Evolutionary conservation across 2,329 filamentous ascomycete species (phyloP).

Genomic region (Claviceps pazoutovae): DNA sequence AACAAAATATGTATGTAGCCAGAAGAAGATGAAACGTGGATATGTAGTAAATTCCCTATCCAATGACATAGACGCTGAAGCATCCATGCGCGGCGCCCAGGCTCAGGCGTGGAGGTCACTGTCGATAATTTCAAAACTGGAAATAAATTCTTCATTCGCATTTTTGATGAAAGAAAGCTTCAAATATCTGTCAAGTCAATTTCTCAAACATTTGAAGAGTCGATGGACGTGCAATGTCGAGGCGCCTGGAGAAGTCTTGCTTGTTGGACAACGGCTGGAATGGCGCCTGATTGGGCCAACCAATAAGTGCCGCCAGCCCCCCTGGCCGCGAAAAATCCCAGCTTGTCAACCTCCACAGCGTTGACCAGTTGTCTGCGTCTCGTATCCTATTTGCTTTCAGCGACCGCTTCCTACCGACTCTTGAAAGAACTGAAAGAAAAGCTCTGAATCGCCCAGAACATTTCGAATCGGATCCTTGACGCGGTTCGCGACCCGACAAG

Average conservation of each 20-base stretch:
- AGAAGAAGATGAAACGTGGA: no score
- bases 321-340: slow-evolving; percentile 6
- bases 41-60: no score
- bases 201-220: neutral
- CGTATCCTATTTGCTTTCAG: neutral
- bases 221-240: neutral
- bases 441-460: neutral
- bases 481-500: neutral
- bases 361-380: neutral
- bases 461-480: neutral
- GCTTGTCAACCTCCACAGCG: slow-evolving; percentile 5
- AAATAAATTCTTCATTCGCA: neutral
- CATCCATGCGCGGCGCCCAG: neutral
- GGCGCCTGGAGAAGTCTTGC: neutral
- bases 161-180: neutral
- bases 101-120: neutral
- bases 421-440: neutral
- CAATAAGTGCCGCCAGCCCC: slow-evolving; percentile 7
- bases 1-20: no score
- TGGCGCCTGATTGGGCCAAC: slow-evolving; percentile 20
- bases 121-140: neutral
- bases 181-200: no score
- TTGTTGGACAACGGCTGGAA: neutral
- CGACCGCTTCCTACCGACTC: neutral
- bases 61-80: neutral